These are phyloP conservation scores for Lotus japonicus DNA, from an alignment of 306 rosid genomes.

Conservation along the genomic window DNA sequence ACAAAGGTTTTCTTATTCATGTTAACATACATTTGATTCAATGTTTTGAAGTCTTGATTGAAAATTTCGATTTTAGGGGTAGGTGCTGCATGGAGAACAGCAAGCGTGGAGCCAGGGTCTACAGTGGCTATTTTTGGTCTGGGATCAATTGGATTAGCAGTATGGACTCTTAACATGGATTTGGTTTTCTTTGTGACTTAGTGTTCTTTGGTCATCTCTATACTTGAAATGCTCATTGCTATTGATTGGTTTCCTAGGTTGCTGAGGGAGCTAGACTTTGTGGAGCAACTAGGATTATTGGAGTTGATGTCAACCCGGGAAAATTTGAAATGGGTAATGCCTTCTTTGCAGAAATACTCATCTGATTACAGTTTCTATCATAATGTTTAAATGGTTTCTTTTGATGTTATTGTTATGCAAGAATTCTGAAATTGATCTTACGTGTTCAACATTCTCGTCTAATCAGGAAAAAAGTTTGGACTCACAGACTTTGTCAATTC, in stretches of 20 bases:
- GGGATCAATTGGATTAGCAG: constrained; percentile 76
- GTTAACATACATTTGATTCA: not conserved
- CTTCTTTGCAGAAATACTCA: not conserved
- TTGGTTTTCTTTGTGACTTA: not conserved
- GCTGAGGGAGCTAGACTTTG: constrained; percentile 83
- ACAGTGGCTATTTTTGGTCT: constrained; percentile 80
- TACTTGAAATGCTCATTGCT: not conserved
- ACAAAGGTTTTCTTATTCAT: not conserved
- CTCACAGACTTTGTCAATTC: constrained; percentile 55
- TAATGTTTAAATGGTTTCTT: not conserved
- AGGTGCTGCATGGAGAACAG: constrained; percentile 94
- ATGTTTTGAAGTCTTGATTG: not conserved
- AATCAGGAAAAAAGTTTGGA: constrained; percentile 69
- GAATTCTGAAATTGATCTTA: not conserved
- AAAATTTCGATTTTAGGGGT: constrained; percentile 42
- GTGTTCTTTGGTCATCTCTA: not conserved
- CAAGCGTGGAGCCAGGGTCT: constrained; percentile 65
- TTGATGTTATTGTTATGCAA: not conserved
- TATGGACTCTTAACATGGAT: constrained; percentile 19
- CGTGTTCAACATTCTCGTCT: not conserved
- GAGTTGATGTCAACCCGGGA: constrained; percentile 58
- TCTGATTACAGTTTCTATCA: not conserved
- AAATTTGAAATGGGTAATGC: constrained; percentile 58
- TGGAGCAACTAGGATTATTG: constrained; percentile 67
- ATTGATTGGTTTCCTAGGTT: constrained; percentile 38